Conservation (phyloP, 1,139 yeast species). For the Nakaseomyces kungkrabaensis region DNA sequence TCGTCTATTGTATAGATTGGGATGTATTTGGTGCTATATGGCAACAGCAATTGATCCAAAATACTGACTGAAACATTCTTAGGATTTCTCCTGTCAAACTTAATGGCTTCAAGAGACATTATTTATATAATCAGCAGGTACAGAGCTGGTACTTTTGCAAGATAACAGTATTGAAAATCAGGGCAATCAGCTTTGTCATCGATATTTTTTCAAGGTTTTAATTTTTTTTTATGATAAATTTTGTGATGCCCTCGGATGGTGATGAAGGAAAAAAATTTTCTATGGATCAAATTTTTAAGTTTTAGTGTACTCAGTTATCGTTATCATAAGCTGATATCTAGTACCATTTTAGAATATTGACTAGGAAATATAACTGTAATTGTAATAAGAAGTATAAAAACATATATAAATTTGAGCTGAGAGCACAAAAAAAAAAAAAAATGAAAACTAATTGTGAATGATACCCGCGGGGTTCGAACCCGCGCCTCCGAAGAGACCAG, state of each 20-base stretch:
- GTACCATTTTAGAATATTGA: too few species aligned
- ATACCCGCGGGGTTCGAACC: constrained; percentile 58
- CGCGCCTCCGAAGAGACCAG: constrained; percentile 61
- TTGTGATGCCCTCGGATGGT: background rate
- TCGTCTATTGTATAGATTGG: constrained; percentile 50
- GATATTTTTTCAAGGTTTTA: background rate
- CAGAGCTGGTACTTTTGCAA: too few species aligned
- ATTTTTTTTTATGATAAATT: background rate
- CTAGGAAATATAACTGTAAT: too few species aligned
- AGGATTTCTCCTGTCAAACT: constrained; percentile 40
- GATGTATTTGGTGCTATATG: constrained; percentile 66
- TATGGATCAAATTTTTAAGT: too few species aligned
- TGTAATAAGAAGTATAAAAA: too few species aligned
- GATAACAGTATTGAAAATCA: too few species aligned
- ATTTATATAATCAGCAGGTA: too few species aligned
- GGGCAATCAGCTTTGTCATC: too few species aligned
- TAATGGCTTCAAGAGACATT: constrained; percentile 50
- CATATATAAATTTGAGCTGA: too few species aligned
- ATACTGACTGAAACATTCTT: constrained; percentile 40
- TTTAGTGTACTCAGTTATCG: too few species aligned
- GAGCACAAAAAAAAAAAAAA: background rate
- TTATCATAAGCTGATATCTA: too few species aligned
- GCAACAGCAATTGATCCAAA: constrained; percentile 73
- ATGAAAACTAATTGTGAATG: constrained; percentile 27
- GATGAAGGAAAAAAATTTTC: background rate